Base-by-base conservation (phyloP, 129 eudicot species). In the Helichrysum umbraculigerum region DNA sequence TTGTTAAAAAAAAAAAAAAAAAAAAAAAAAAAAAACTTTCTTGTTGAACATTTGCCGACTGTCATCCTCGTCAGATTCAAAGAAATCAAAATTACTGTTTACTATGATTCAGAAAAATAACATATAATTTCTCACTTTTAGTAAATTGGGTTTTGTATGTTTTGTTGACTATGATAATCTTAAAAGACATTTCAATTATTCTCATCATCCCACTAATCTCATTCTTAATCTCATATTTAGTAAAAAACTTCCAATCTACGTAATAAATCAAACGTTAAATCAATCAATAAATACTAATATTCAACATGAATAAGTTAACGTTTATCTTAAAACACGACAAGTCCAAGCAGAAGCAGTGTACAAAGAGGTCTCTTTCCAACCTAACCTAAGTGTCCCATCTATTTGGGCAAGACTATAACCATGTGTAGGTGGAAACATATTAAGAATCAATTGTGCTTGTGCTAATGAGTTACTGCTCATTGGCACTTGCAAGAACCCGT, bases 341-440 rank as follows among this genome's bases (percentile, higher is more conserved):
- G 92, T 91, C 97, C 97, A 91, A 65, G 97, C 90, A 71, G 97
- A 91, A 52, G 89, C 97, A 68, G 92, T 86, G 64, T 78, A 91
- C 87, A 91, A 88, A 70, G 91, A 77, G 47, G 97, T 91, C 74
- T 88, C 97, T 74, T 89, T 87, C 96, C 96, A 89, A 47, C 96
- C 96, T 32, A 89, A 71, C 83, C 88, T 83, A 71, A 89, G 83
- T 25, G 88, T 87, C 73, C 96, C 96, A 76, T 87, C 88, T 39
- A 83, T 81, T 73, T 85, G 91, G 52, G 77, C 90, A 62, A 89
- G 84, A 56, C 79, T 87, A 79, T 87, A 89, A 14, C 96, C 95
- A 79, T 84, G 87, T 25, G 79, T 82, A 10, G 85, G 81, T 62
- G 90, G 91, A 52, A 81, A 89, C 91, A 87, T 89, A 35, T 89